Percentiles rank a stretch among this genome's conserved stretches.
These are phyloP conservation scores for Fusarium sublunatum DNA, from an alignment of 2,329 filamentous ascomycete species.

Conservation along the genomic window DNA sequence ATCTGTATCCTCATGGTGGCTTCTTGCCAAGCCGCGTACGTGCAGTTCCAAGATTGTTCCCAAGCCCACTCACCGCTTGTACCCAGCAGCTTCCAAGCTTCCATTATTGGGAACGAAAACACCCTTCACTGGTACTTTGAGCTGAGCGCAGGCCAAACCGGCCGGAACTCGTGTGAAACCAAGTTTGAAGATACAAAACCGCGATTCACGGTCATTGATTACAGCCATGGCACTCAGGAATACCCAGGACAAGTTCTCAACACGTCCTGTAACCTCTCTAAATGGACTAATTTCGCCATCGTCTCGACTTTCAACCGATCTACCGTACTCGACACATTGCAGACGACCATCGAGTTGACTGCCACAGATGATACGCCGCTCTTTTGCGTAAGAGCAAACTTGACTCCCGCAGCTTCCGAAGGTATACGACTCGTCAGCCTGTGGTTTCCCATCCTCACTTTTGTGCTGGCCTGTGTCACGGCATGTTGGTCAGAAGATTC, in stretches of 20 bases:
- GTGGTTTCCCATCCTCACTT: conserved; percentile 21
- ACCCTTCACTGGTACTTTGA: conserved; percentile 9
- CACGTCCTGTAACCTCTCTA: conserved; percentile 6
- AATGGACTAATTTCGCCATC: conserved; percentile 9
- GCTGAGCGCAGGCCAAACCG: background rate
- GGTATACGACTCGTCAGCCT: conserved; percentile 16
- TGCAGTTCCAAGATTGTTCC: conserved; percentile 27
- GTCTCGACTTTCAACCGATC: conserved; percentile 9
- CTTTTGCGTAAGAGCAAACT: background rate
- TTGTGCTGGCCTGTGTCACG: background rate
- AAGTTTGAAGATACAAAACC: background rate
- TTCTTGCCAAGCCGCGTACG: conserved; percentile 15
- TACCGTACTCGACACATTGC: conserved; percentile 18
- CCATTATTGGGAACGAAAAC: background rate
- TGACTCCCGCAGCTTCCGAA: conserved; percentile 12
- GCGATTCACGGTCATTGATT: conserved; percentile 4
- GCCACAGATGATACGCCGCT: background rate
- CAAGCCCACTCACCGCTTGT: conserved; percentile 2
- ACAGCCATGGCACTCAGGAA: background rate
- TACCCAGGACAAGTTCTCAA: conserved; percentile 15
- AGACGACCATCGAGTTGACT: conserved; percentile 9
- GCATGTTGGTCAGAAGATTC: conserved; percentile 15
- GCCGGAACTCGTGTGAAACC: conserved; percentile 13
- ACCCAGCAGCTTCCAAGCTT: conserved; percentile 20
- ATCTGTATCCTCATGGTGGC: background rate